These are phyloP conservation scores for Orbilia brochopaga DNA, from an alignment of 2,329 filamentous ascomycete genomes.

Conservation along the genomic window DNA sequence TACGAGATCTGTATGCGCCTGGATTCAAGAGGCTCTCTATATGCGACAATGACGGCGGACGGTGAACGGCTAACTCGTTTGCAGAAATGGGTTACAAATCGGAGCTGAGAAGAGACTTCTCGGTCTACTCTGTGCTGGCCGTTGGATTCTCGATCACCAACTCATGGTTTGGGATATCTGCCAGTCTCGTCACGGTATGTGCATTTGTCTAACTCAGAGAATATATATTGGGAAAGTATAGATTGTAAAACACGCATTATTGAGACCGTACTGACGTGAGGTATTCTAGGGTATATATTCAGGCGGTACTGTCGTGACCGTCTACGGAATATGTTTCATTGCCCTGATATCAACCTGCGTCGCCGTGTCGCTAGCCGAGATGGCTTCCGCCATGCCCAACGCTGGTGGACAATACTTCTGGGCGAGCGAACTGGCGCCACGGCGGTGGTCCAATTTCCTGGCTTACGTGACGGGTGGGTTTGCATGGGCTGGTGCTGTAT, in stretches of 20 bases:
- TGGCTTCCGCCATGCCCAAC: slow-evolving; percentile 62
- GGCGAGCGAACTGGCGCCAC: slow-evolving; percentile 62
- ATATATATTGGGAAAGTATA: background rate
- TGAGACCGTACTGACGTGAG: slow-evolving; percentile 21
- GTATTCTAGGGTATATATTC: slow-evolving; percentile 60
- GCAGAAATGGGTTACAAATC: slow-evolving; percentile 60
- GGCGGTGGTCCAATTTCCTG: slow-evolving; percentile 58
- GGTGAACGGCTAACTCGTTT: background rate
- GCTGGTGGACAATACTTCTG: slow-evolving; percentile 64
- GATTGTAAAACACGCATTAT: slow-evolving; percentile 27
- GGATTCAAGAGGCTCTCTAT: background rate
- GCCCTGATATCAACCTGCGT: slow-evolving; percentile 61
- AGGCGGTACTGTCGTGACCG: slow-evolving; percentile 61
- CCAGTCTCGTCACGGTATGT: slow-evolving; percentile 53
- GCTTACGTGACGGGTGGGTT: slow-evolving; percentile 63
- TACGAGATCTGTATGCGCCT: background rate
- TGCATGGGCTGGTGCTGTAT: slow-evolving; percentile 64
- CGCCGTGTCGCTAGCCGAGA: slow-evolving; percentile 61
- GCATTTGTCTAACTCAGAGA: background rate
- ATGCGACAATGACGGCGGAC: background rate
- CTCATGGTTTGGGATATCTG: slow-evolving; percentile 60
- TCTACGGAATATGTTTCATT: slow-evolving; percentile 62
- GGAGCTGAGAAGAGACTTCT: slow-evolving; percentile 62
- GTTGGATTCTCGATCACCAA: slow-evolving; percentile 63
- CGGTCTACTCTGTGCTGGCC: slow-evolving; percentile 61